Percentiles rank a stretch among this genome's conserved stretches.
Evolutionary conservation across 2,329 filamentous ascomycete genomes (phyloP).

Genomic region (Fusarium torulosum): DNA sequence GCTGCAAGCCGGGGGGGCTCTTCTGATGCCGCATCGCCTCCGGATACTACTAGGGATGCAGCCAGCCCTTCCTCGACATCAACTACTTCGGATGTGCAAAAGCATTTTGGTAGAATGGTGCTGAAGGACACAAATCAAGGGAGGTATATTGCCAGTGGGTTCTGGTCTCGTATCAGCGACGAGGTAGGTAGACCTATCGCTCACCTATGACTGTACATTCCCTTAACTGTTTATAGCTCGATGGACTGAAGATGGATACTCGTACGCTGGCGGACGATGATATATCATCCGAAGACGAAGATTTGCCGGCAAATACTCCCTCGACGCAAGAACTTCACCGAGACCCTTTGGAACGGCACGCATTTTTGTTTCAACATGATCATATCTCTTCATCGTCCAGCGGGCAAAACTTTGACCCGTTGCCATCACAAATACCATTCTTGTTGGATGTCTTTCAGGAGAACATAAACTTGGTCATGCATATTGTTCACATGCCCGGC

Average conservation of each 20-base stretch:
- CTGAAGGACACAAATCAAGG: constrained; percentile 58
- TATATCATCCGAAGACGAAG: constrained; percentile 55
- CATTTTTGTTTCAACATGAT: constrained; percentile 65
- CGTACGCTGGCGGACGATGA: constrained; percentile 47
- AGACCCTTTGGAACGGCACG: constrained; percentile 60
- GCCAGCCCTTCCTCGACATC: constrained; percentile 25
- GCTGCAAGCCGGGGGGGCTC: constrained; percentile 46
- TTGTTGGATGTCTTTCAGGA: constrained; percentile 63
- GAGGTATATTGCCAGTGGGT: constrained; percentile 65
- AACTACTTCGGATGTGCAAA: constrained; percentile 50
- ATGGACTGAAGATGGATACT: constrained; percentile 59
- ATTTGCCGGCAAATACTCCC: constrained; percentile 46
- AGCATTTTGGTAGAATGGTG: constrained; percentile 62
- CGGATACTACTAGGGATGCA: constrained; percentile 31
- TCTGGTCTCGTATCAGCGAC: constrained; percentile 68
- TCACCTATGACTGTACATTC: background rate
- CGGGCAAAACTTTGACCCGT: constrained; percentile 59
- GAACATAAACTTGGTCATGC: constrained; percentile 62
- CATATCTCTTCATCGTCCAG: constrained; percentile 49
- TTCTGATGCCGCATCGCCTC: constrained; percentile 49
- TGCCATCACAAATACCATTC: constrained; percentile 68
- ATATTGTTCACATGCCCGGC: constrained; percentile 61
- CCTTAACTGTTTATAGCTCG: constrained; percentile 51
- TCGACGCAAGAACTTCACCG: constrained; percentile 57
- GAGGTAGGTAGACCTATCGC: constrained; percentile 56